Evolutionary conservation across 108 stramenopile species (phyloP), one percentile per base, ranked within the genome.

Genomic region (Cyclotella kingstonii): DNA sequence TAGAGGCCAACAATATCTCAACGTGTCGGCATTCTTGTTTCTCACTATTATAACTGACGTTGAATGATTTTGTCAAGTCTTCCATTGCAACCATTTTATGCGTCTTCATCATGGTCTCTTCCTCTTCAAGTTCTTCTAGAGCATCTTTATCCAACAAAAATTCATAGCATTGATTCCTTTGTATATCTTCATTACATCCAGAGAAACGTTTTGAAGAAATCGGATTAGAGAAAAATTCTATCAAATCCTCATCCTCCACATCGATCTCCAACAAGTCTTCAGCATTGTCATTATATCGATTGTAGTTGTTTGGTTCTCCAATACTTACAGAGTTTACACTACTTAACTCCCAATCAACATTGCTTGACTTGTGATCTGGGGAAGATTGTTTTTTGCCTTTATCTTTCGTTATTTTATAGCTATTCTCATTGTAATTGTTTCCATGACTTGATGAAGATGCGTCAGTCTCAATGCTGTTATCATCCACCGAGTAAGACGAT

Each of bases 11-110:
- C 36, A 71, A 41, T 31, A 31, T 42, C 8, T 63, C 70, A 1
- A 49, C 61, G 8, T 29, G 31, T 12, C 10, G 60, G 31, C 47
- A 57, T 42, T 48, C 45, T 26, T 63, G 62, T 55, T 49, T 63
- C 31, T 71, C 61, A 27, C 61, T 35, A 41, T 71, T 71, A 40
- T 71, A 71, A 8, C 51, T 63, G 34, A 71, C 56, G 44, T 59
- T 34, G 54, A 61, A 58, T 45, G 42, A n/a, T 43, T 47, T 44
- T 41, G 39, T 64, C 36, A 23, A 30, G 26, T 30, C 22, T 17
- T 22, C 23, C 30, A 43, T 44, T 45, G 21, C 46, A 28, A 49
- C n/a, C 3, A 31, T 25, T 43, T 2, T 14, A 2, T 27, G 29
- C 31, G 22, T 27, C 23, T 28, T 9, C 25, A 27, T 7, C 10